Evolutionary conservation across 2,329 filamentous ascomycete species (phyloP).

Genomic region (Beauveria pseudobassiana): DNA sequence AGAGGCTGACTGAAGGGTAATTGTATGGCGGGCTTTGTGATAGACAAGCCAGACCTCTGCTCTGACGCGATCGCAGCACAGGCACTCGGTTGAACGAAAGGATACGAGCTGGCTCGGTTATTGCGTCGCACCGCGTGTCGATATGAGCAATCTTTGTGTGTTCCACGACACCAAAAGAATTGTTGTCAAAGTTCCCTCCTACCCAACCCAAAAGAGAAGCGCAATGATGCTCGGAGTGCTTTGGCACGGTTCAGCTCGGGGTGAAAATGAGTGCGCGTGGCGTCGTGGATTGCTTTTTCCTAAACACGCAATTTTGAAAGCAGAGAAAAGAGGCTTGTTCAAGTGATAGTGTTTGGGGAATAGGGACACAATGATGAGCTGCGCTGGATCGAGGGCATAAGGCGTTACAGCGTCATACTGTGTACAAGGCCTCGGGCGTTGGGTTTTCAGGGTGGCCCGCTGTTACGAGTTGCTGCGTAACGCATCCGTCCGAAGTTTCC

Average conservation of each 20-base stretch:
- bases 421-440: background rate
- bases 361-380: background rate
- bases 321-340: background rate
- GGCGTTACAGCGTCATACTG: background rate
- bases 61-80: background rate
- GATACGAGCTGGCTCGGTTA: slow-evolving; percentile 9
- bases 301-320: background rate
- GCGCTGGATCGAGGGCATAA: background rate
- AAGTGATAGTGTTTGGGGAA: background rate
- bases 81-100: background rate
- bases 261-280: background rate
- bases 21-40: background rate
- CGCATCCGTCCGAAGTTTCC: slow-evolving; percentile 1
- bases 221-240: background rate
- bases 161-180: background rate
- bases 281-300: background rate
- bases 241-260: background rate
- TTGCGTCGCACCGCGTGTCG: slow-evolving; percentile 4
- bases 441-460: background rate
- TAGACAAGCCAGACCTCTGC: background rate
- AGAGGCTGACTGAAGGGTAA: background rate
- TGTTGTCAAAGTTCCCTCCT: background rate
- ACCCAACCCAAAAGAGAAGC: slow-evolving; percentile 2
- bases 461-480: slow-evolving; percentile 4
- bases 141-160: background rate